phyloP scores from a whole-genome alignment of 345 rosid genomes.

The Dipteronia dyeriana region DNA sequence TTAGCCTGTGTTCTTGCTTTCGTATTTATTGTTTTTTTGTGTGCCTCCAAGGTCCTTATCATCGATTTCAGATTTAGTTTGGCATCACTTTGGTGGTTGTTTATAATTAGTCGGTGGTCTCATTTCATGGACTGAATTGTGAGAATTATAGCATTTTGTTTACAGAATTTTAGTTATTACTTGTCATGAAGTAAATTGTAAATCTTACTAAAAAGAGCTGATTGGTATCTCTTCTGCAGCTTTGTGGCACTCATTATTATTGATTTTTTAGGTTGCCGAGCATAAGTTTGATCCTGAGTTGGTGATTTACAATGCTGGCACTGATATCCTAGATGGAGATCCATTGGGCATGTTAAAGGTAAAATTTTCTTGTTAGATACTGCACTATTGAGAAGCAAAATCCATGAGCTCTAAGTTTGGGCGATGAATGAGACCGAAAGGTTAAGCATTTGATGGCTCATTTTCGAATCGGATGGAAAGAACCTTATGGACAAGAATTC shows the following conservation, averaged over 20 bases:
- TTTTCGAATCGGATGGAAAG: background rate
- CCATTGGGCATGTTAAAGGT: constrained; percentile 91
- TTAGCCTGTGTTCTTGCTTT: background rate
- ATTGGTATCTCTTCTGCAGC: background rate
- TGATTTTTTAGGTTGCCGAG: constrained; percentile 59
- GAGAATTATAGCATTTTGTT: background rate
- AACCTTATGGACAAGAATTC: background rate
- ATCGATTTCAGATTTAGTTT: background rate
- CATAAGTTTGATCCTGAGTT: constrained; percentile 70
- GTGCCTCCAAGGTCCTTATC: background rate
- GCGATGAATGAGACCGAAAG: background rate
- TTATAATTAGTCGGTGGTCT: background rate
- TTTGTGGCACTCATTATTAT: constrained; percentile 1
- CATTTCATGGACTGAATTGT: background rate
- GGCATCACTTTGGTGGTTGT: background rate
- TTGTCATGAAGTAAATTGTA: background rate
- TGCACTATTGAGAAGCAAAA: background rate
- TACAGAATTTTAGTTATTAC: background rate
- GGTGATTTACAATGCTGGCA: constrained; percentile 91
- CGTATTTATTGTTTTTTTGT: background rate
- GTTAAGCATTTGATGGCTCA: background rate
- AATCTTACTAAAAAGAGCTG: background rate
- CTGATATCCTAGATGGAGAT: constrained; percentile 95
- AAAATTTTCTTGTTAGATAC: constrained; percentile 9
- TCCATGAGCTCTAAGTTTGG: background rate